Percentiles rank a stretch among this genome's conserved stretches.
Conservation (phyloP, 495 filamentous ascomycete genomes). For the Arthonia radiata region DNA sequence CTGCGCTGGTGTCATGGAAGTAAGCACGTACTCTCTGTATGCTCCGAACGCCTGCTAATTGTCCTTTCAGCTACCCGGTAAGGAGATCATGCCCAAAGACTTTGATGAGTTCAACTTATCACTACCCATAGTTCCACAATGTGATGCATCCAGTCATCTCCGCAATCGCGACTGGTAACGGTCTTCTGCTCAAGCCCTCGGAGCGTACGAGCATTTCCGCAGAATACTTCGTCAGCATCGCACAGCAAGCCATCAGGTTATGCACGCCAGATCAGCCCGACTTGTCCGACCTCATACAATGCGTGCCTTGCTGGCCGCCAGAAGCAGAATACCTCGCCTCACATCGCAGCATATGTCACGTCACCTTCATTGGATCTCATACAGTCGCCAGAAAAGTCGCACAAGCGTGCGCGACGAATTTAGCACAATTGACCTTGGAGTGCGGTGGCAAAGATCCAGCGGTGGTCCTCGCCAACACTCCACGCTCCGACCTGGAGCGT, state of each 20-base stretch:
- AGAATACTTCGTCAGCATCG: constrained; percentile 52
- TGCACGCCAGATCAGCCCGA: too few relatives aligned
- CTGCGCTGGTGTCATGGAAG: constrained; percentile 91
- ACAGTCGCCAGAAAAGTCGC: constrained; percentile 75
- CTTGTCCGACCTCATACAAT: constrained; percentile 68
- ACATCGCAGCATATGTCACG: constrained; percentile 58
- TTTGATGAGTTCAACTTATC: constrained; percentile 1
- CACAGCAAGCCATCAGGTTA: constrained; percentile 47
- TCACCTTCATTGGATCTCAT: constrained; percentile 93
- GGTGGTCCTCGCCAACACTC: constrained; percentile 63
- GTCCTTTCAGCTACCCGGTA: constrained; percentile 5
- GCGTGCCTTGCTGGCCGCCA: constrained; percentile 63
- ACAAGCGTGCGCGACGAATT: constrained; percentile 52
- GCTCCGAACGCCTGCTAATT: constrained; percentile 2
- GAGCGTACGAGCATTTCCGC: constrained; percentile 87
- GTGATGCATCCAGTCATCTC: constrained; percentile 76
- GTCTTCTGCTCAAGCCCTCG: constrained; percentile 70
- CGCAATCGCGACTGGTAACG: constrained; percentile 80
- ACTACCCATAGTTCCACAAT: constrained; percentile 56
- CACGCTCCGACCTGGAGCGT: constrained; percentile 31
- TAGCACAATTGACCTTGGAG: constrained; percentile 70
- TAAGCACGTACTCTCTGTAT: constrained; percentile 19
- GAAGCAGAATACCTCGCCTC: constrained; percentile 63
- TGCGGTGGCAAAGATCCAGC: constrained; percentile 89
- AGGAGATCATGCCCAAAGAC: constrained; percentile 1